Evolutionary conservation across 2,329 filamentous ascomycete species (phyloP).

Genomic region (Trichoderma sp.): DNA sequence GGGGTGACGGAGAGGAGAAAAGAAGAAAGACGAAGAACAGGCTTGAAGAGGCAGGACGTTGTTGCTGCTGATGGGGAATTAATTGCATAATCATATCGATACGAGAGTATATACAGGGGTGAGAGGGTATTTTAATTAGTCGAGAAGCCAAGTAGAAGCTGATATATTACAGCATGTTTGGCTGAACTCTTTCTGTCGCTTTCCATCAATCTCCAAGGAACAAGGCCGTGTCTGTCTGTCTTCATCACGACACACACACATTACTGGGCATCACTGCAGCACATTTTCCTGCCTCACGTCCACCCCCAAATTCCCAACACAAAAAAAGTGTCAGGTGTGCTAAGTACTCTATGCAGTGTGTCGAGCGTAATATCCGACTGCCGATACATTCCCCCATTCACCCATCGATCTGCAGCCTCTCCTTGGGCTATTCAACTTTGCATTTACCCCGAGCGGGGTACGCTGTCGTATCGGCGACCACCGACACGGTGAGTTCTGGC

Average conservation of each 20-base stretch:
- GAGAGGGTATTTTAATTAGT: not conserved
- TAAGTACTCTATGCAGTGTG: not conserved
- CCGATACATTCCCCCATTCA: slow-evolving; percentile 9
- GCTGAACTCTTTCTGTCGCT: not conserved
- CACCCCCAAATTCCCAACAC: not conserved
- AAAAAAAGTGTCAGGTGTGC: not conserved
- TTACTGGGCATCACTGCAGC: not conserved
- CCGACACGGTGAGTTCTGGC: slow-evolving; percentile 9
- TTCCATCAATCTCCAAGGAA: not conserved
- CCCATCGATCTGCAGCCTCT: slow-evolving; percentile 10
- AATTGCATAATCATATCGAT: not conserved
- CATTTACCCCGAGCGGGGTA: slow-evolving; percentile 17
- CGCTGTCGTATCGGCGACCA: slow-evolving; percentile 8
- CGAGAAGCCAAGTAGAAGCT: not conserved
- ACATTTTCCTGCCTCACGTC: not conserved
- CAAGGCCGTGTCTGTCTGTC: not conserved
- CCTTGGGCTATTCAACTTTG: slow-evolving; percentile 1
- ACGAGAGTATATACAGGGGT: not conserved
- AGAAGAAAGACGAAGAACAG: not conserved
- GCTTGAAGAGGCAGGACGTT: not conserved
- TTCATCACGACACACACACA: not conserved
- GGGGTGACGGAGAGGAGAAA: not conserved
- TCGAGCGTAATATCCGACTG: slow-evolving; percentile 27
- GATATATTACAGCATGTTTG: not conserved
- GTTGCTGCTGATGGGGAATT: not conserved